Evolutionary conservation across 306 rosid genomes (phyloP).

Genomic region (Acacia confusa): DNA sequence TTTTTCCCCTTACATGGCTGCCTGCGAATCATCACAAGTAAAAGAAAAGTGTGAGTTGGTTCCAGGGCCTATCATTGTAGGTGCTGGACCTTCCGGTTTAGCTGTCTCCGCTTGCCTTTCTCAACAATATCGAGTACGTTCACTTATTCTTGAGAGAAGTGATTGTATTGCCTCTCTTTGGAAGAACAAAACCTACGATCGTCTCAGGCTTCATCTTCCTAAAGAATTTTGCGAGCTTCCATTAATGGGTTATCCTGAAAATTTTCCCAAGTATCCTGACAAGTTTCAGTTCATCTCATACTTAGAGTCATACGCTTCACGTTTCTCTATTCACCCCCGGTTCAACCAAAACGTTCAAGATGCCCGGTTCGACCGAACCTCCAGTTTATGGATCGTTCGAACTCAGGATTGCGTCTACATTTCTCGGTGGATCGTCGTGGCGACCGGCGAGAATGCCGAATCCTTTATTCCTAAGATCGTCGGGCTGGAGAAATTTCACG

Average conservation of each 20-base stretch:
- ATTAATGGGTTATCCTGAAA: constrained; percentile 53
- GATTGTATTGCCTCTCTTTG: constrained; percentile 82
- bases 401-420: constrained; percentile 49
- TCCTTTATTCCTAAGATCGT: constrained; percentile 59
- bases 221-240: constrained; percentile 83
- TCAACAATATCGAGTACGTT: constrained; percentile 44
- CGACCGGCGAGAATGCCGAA: constrained; percentile 95
- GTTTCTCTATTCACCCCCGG: constrained; percentile 56
- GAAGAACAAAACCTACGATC: constrained; percentile 75
- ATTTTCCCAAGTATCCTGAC: constrained; percentile 79
- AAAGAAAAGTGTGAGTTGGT: constrained; percentile 37
- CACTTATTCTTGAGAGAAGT: constrained; percentile 61
- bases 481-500: constrained; percentile 61
- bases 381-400: constrained; percentile 55
- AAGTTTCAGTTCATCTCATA: constrained; percentile 78
- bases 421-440: constrained; percentile 79
- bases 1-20: constrained; percentile 37
- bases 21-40: constrained; percentile 41
- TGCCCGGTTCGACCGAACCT: constrained; percentile 50
- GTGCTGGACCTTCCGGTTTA: constrained; percentile 96
- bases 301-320: constrained; percentile 73
- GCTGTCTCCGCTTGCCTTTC: constrained; percentile 87
- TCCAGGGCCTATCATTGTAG: constrained; percentile 78
- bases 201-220: constrained; percentile 91
- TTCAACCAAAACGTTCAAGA: constrained; percentile 61